Conservation (phyloP, 140 eudicot genomes). For the Flaveria floridana region DNA sequence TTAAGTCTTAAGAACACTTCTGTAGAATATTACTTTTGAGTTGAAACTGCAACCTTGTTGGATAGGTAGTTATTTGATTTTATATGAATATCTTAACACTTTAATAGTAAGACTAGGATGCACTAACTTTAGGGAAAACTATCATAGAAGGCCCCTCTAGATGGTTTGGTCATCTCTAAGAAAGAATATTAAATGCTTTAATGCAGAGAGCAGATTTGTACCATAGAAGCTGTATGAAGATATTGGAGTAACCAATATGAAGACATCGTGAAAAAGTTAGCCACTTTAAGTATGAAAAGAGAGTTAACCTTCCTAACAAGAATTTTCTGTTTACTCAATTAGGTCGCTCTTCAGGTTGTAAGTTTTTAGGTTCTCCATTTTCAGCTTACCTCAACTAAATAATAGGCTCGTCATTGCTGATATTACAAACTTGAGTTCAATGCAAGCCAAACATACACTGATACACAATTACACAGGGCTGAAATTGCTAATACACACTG, state of each 20-base stretch:
- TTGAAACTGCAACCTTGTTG: not conserved
- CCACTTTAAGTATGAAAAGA: not conserved
- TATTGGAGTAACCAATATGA: not conserved
- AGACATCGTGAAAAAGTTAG: not conserved
- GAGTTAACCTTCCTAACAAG: slow-evolving; percentile 2
- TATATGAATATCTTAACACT: not conserved
- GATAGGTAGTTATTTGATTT: slow-evolving; percentile 9
- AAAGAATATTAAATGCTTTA: slow-evolving; percentile 6
- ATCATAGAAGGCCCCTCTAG: slow-evolving; percentile 7
- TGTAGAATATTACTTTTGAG: not conserved
- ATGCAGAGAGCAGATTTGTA: not conserved
- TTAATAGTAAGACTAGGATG: not conserved
- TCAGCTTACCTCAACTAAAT: slow-evolving; percentile 19
- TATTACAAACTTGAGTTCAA: slow-evolving; percentile 15
- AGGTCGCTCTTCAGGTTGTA: not conserved
- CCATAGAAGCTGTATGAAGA: not conserved
- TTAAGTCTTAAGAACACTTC: slow-evolving; percentile 8
- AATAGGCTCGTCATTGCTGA: not conserved
- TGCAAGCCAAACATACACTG: slow-evolving; percentile 27
- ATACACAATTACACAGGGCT: not conserved
- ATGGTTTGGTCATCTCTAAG: slow-evolving; percentile 10
- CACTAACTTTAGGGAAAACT: slow-evolving; percentile 5
- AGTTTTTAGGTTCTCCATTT: not conserved
- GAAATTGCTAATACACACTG: not conserved
- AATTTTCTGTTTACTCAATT: not conserved